phyloP scores from a whole-genome alignment of 768 basidiomycete genomes.

The Kwoniella mangroviensis region DNA sequence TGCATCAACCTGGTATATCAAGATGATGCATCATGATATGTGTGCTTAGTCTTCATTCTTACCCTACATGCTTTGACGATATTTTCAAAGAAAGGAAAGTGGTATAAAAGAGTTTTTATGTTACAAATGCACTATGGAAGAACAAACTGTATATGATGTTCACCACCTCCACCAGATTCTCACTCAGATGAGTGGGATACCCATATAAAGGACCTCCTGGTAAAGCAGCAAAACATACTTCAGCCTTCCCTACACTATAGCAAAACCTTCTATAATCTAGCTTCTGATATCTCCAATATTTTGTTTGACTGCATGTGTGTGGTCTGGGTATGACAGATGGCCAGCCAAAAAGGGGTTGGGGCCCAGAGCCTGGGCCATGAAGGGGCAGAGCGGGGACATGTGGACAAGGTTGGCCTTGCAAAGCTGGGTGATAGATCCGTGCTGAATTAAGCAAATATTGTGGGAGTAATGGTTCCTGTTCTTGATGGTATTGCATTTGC shows the following conservation, averaged over 20 bases:
- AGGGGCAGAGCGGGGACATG: constrained; percentile 24
- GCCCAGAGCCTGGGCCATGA: constrained; percentile 36
- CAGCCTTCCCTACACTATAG: constrained; percentile 53
- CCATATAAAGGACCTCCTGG: constrained; percentile 46
- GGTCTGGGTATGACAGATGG: constrained; percentile 31
- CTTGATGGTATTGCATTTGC: too few relatives aligned
- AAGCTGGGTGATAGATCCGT: too few relatives aligned
- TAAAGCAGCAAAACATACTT: constrained; percentile 50
- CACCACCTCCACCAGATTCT: neutral
- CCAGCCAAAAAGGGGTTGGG: constrained; percentile 43
- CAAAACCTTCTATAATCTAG: constrained; percentile 54
- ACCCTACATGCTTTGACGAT: neutral
- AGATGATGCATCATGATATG: too few relatives aligned
- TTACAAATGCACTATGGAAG: neutral
- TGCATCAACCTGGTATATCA: too few relatives aligned
- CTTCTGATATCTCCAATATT: constrained; percentile 29
- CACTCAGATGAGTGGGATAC: constrained; percentile 12
- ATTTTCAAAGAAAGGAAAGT: neutral
- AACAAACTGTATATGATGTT: neutral
- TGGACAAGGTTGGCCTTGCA: constrained; percentile 14
- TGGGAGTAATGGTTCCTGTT: too few relatives aligned
- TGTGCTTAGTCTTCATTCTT: too few relatives aligned
- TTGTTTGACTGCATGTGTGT: constrained; percentile 41
- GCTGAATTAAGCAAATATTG: too few relatives aligned
- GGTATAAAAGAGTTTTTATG: neutral